Evolutionary conservation across 1,284 basidiomycete genomes (phyloP).

Genomic region (Fomitopsis palustris): DNA sequence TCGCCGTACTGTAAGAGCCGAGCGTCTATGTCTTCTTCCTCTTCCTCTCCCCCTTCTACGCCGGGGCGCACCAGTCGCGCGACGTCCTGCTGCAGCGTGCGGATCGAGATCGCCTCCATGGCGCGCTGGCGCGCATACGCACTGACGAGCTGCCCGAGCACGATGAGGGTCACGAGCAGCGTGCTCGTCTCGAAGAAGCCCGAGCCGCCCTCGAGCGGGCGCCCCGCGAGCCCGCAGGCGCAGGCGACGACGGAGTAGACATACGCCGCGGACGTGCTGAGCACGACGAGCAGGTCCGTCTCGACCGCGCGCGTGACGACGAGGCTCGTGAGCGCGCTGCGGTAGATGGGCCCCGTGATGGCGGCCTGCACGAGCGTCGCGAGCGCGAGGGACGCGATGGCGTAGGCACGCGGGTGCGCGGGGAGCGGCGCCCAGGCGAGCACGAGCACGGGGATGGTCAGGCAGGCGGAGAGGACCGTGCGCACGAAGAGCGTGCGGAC

Average conservation of each 20-base stretch:
- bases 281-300: conserved; percentile 38
- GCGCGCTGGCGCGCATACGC: conserved; percentile 37
- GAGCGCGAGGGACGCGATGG: conserved; percentile 35
- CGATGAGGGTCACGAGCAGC: conserved; percentile 42
- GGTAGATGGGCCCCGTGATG: conserved; percentile 38
- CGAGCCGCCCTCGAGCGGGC: conserved; percentile 26
- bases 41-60: conserved; percentile 14
- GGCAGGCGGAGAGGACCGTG: conserved; percentile 28
- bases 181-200: conserved; percentile 46
- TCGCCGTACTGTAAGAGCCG: conserved; percentile 39
- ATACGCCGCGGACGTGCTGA: conserved; percentile 41
- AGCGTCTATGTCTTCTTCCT: conserved; percentile 25
- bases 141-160: conserved; percentile 39
- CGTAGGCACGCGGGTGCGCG: conserved; percentile 29
- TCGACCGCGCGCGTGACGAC: conserved; percentile 39
- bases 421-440: conserved; percentile 43
- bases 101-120: conserved; percentile 32
- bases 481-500: conserved; percentile 29
- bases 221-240: conserved; percentile 32
- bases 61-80: conserved; percentile 29
- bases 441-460: conserved; percentile 42
- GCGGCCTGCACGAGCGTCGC: conserved; percentile 37
- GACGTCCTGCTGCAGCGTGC: conserved; percentile 32
- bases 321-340: conserved; percentile 34
- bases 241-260: conserved; percentile 42